Evolutionary conservation across 768 basidiomycete genomes (phyloP).

Genomic region (Daedaleopsis nitida): DNA sequence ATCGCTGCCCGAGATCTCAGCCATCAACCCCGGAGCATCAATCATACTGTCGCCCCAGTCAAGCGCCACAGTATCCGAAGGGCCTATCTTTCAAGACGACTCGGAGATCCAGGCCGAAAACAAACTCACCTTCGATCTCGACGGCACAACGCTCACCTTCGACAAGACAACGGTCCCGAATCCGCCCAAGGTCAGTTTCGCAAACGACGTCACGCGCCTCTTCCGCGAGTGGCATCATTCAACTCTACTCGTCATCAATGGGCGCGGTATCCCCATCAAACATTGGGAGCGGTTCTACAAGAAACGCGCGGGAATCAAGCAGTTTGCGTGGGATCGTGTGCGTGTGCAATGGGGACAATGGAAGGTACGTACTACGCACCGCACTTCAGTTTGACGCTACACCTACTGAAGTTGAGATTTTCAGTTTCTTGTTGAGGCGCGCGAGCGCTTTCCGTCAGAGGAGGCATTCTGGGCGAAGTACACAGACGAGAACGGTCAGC

Average conservation of each 20-base stretch:
- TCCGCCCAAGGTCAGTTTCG: slow-evolving; percentile 13
- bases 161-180: slow-evolving; percentile 5
- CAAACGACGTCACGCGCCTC: slow-evolving; percentile 15
- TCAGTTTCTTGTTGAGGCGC: slow-evolving; percentile 22
- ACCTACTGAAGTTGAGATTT: not conserved
- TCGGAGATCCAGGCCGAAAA: not conserved
- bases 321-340: slow-evolving; percentile 17
- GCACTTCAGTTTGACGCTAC: not conserved
- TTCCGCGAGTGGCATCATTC: slow-evolving; percentile 24
- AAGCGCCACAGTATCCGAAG: too few species aligned
- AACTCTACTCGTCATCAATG: slow-evolving; percentile 10
- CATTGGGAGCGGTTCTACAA: slow-evolving; percentile 24
- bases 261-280: slow-evolving; percentile 19
- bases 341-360: slow-evolving; percentile 16
- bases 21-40: too few species aligned
- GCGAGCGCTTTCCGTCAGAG: slow-evolving; percentile 2
- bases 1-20: too few species aligned
- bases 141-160: not conserved
- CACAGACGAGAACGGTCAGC: slow-evolving; percentile 9
- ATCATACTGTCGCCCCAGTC: too few species aligned
- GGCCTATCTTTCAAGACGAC: too few species aligned
- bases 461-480: slow-evolving; percentile 19
- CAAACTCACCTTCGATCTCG: slow-evolving; percentile 3
- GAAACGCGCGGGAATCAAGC: slow-evolving; percentile 4
- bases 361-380: slow-evolving; percentile 5